A percentile compares a stretch with the other conserved stretches of the same genome.
phyloP scores from a whole-genome alignment of 1,139 yeast species.

The Tardiomyces depauwii region DNA sequence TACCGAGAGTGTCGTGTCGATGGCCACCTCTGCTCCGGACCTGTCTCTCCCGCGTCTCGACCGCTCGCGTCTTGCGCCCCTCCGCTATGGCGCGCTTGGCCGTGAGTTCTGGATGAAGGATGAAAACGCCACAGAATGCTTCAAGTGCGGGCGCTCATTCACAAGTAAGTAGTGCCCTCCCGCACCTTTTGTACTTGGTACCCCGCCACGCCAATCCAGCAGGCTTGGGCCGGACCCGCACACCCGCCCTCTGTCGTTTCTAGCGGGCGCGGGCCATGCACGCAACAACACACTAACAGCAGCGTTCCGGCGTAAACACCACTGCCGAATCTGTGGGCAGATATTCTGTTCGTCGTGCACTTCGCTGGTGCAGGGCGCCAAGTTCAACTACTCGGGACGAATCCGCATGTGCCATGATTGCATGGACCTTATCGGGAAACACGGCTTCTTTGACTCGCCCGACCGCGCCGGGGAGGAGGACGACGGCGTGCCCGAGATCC shows the following conservation, averaged over 20 bases:
- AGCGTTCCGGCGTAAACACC: slow-evolving; percentile 80
- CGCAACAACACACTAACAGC: too few relatives aligned
- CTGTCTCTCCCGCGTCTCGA: background rate
- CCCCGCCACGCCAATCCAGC: too few relatives aligned
- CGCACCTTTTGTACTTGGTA: too few relatives aligned
- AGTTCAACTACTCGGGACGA: slow-evolving; percentile 57
- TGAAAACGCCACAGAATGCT: slow-evolving; percentile 72
- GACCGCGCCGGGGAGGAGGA: background rate
- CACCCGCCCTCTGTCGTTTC: too few relatives aligned
- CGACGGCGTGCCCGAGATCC: background rate
- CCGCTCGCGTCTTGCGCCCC: background rate
- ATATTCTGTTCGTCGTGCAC: slow-evolving; percentile 90
- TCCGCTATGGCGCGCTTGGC: slow-evolving; percentile 14
- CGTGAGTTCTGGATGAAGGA: slow-evolving; percentile 89
- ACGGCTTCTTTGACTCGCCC: slow-evolving; percentile 19
- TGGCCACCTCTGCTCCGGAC: background rate
- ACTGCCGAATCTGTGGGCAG: slow-evolving; percentile 92
- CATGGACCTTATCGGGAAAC: slow-evolving; percentile 45
- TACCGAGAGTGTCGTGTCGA: background rate
- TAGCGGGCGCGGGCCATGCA: too few relatives aligned
- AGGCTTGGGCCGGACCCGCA: too few relatives aligned
- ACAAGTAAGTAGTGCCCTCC: slow-evolving; percentile 26
- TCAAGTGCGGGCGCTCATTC: slow-evolving; percentile 62
- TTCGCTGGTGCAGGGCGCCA: slow-evolving; percentile 59
- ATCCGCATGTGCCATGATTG: slow-evolving; percentile 77